Evolutionary conservation across 805 yeast species (phyloP).

Genomic region (Wickerhamiella spandovensis): DNA sequence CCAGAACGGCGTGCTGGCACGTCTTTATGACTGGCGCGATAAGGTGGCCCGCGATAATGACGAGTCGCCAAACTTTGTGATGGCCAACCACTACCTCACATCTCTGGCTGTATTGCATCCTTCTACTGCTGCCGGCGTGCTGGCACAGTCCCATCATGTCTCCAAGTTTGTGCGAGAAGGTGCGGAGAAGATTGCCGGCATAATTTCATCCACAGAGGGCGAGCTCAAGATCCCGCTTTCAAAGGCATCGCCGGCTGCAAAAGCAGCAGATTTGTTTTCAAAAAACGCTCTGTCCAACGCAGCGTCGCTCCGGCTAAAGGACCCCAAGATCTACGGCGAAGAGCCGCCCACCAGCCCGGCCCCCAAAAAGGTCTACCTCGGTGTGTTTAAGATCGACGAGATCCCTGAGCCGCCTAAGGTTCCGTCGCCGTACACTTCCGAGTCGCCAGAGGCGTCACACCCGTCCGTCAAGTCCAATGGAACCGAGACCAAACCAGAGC

Average conservation of each 20-base stretch:
- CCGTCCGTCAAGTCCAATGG: slow-evolving; percentile 4
- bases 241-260: neutral
- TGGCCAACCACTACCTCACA: slow-evolving; percentile 69
- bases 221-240: neutral
- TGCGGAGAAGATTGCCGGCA: slow-evolving; percentile 43
- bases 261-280: neutral
- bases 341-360: neutral
- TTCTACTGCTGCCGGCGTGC: slow-evolving; percentile 40
- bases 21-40: slow-evolving; percentile 76
- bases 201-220: slow-evolving; percentile 30
- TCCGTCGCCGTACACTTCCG: neutral
- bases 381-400: slow-evolving; percentile 2
- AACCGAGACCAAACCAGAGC: slow-evolving; percentile 1
- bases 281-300: neutral
- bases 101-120: slow-evolving; percentile 49
- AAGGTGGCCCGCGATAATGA: slow-evolving; percentile 56
- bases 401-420: slow-evolving; percentile 2
- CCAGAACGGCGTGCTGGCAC: slow-evolving; percentile 42
- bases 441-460: slow-evolving; percentile 1
- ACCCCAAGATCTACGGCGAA: neutral
- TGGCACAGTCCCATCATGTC: slow-evolving; percentile 20
- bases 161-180: slow-evolving; percentile 46
- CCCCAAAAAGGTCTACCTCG: neutral
- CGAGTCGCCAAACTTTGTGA: slow-evolving; percentile 70
- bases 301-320: neutral